Conservation (phyloP, 2,329 filamentous ascomycete genomes). For the Mycocentrospora acerina region DNA sequence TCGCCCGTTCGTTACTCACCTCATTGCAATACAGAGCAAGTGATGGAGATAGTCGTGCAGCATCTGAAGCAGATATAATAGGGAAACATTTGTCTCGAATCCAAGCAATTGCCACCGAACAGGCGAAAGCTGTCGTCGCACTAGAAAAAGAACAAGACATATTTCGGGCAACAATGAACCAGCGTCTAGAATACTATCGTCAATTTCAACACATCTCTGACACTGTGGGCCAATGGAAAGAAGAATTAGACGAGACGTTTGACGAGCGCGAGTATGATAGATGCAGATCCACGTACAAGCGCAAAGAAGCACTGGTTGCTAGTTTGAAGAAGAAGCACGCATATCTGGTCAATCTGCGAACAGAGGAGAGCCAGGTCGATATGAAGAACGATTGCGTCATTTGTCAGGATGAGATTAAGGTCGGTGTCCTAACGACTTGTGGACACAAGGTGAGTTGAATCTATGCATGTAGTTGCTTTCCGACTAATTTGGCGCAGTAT, state of each 20-base stretch:
- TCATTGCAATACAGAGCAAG: conserved; percentile 61
- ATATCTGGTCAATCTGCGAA: conserved; percentile 67
- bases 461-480: not conserved
- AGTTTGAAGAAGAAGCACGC: conserved; percentile 70
- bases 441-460: conserved; percentile 60
- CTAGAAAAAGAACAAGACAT: conserved; percentile 72
- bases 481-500: conserved; percentile 55
- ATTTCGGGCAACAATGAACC: conserved; percentile 79
- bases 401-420: conserved; percentile 73
- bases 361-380: conserved; percentile 62
- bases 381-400: conserved; percentile 73
- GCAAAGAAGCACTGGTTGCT: conserved; percentile 60
- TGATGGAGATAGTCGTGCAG: conserved; percentile 57
- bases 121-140: conserved; percentile 53
- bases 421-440: conserved; percentile 82
- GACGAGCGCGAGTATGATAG: conserved; percentile 51
- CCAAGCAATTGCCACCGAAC: conserved; percentile 54
- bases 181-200: conserved; percentile 83
- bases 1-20: conserved; percentile 65
- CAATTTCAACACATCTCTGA: conserved; percentile 92
- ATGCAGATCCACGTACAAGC: conserved; percentile 51
- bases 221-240: conserved; percentile 74
- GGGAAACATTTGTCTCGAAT: conserved; percentile 63
- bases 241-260: conserved; percentile 59
- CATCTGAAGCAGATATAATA: conserved; percentile 66